phyloP scores from a whole-genome alignment of 2,329 filamentous ascomycete species.

The Pseudogymnoascus pannorum region DNA sequence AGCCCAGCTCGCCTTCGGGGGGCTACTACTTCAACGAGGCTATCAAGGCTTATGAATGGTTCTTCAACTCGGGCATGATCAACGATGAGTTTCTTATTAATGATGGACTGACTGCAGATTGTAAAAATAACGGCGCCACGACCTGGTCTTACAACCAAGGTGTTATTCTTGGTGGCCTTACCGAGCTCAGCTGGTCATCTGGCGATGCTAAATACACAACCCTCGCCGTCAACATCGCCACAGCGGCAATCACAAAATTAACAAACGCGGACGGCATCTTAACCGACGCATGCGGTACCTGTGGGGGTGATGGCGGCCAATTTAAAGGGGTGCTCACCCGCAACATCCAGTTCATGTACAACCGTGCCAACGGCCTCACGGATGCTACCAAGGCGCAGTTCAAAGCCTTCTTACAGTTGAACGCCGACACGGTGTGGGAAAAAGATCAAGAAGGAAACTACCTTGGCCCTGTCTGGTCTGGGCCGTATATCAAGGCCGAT shows the following conservation, averaged over 20 bases:
- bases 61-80: conserved; percentile 39
- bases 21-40: conserved; percentile 53
- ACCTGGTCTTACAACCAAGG: conserved; percentile 54
- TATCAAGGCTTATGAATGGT: conserved; percentile 43
- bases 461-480: conserved; percentile 59
- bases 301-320: conserved; percentile 44
- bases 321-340: conserved; percentile 68
- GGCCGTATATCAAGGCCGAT: conserved; percentile 46
- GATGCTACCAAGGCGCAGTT: conserved; percentile 44
- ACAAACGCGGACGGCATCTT: conserved; percentile 41
- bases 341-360: conserved; percentile 53
- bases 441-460: conserved; percentile 45
- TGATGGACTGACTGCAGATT: conserved; percentile 43
- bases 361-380: conserved; percentile 19
- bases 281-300: conserved; percentile 46
- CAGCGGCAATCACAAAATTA: conserved; percentile 42
- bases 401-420: conserved; percentile 47
- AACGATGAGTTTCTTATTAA: conserved; percentile 43
- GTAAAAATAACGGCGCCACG: conserved; percentile 39
- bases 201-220: conserved; percentile 33
- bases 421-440: conserved; percentile 59
- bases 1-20: conserved; percentile 39
- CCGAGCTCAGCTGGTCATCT: conserved; percentile 48
- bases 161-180: conserved; percentile 50
- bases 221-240: conserved; percentile 48